Base-by-base conservation (phyloP, 129 eudicot species). In the Solidago caesia region DNA sequence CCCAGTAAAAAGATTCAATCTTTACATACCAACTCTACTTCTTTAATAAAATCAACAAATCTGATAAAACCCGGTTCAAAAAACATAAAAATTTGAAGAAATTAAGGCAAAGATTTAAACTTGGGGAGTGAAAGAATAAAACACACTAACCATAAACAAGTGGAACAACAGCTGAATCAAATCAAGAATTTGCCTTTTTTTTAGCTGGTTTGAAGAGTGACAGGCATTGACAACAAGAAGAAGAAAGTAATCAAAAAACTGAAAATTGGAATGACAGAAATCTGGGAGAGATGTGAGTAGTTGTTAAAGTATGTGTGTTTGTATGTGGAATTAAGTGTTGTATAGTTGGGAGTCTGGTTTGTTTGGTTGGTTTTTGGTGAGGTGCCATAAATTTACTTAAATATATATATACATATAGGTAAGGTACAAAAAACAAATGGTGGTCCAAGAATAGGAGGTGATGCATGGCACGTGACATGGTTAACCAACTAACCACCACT, bases 311-410 rank as follows among this genome's bases (percentile, higher is more conserved):
- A 33, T 33, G 3, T 33, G 39, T 33, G 39, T n/a, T n/a, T 33
- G 39, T 21, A 21, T 33, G 39, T 33, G 0, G 2, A 33, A 33
- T 33, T 33, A 33, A 33, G 81, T 76, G 80, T 65, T 71, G 70
- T 70, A 55, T 75, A 46, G 80, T 81, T 81, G 80, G 84, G 77
- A 64, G 73, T 79, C 64, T 72, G 82, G 77, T 79, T 60, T 77
- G 71, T 79, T 79, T 79, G 82, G 82, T 79, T 72, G 82, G 68
- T 72, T 56, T 33, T 33, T 33, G 39, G 39, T 33, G 39, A 33
- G 39, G 39, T 33, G 39, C 39, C 39, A 33, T 33, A 33, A 33
- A 33, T 0, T 33, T 49, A 39, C 80, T 33, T 33, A 33, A 33
- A 75, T 33, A 33, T 65, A 59, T 58, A 77, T n/a, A n/a, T n/a